These are phyloP conservation scores for Colletotrichum orchidophilum DNA, from an alignment of 2,329 filamentous ascomycete species.

Conservation along the genomic window DNA sequence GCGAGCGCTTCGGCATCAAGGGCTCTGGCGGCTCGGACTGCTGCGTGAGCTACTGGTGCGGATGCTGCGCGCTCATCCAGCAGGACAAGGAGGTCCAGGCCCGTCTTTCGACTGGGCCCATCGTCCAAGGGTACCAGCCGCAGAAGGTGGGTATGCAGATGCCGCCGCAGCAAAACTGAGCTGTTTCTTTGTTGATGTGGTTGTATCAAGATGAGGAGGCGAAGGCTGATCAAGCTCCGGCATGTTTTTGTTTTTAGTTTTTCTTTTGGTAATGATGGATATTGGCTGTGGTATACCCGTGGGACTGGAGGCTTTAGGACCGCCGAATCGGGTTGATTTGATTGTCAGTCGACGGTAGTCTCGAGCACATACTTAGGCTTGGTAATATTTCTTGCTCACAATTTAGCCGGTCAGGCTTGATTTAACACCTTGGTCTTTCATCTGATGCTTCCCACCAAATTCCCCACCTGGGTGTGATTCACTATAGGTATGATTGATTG, in stretches of 20 bases:
- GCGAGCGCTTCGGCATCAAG: slow-evolving; percentile 62
- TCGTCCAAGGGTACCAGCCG: slow-evolving; percentile 47
- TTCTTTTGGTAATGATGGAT: not conserved
- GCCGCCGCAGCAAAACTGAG: slow-evolving; percentile 36
- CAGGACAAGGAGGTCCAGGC: slow-evolving; percentile 63
- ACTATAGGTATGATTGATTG: not conserved
- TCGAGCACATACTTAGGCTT: not conserved
- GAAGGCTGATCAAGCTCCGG: not conserved
- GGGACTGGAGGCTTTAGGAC: not conserved
- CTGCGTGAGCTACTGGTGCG: slow-evolving; percentile 63
- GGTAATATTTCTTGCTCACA: not conserved
- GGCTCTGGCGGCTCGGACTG: slow-evolving; percentile 60
- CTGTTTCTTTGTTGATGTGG: not conserved
- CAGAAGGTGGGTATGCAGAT: slow-evolving; percentile 50
- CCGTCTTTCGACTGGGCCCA: slow-evolving; percentile 39
- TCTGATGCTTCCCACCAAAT: not conserved
- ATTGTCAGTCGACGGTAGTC: not conserved
- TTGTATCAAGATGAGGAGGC: too few species aligned
- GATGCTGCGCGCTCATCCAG: slow-evolving; percentile 66
- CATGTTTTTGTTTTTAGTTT: not conserved
- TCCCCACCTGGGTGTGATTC: not conserved
- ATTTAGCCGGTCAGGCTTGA: not conserved
- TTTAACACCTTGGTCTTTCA: not conserved
- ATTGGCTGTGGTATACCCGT: slow-evolving; percentile 21
- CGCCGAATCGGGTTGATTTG: not conserved